Base-by-base conservation (phyloP, 495 filamentous ascomycete genomes). In the Aspergillus leporis region DNA sequence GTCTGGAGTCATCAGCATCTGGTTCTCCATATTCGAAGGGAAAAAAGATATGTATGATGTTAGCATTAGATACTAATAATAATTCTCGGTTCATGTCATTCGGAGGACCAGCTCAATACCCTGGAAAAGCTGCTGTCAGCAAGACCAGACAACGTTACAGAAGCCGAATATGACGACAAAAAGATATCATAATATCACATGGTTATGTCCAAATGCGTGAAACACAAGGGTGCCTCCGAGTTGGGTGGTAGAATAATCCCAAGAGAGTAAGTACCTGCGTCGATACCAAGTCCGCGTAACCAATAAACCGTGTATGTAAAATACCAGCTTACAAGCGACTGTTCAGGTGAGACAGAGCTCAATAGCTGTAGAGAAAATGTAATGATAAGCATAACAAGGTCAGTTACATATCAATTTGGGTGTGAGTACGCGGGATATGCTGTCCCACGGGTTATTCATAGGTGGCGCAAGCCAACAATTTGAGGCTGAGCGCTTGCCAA, bases 401-500 rank as follows among this genome's bases (percentile, higher is more conserved):
- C 28, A 53, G 48, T 0, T 40, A 66, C 70, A 30, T 63, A 70
- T 67, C 64, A 32, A 69, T 70, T 40, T 65, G 65, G 56, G 14
- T 2, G 38, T n/a, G 38, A 16, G 16, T 41, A 69, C 69, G 19
- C 66, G 70, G 63, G 67, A 72, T 51, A 69, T 70, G 34, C 12
- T 47, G 19, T 47, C 19, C 43, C 43, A 47, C 43, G 18, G 19
- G 19, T 47, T 3, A 23, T 47, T 22, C 5, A 21, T 47, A 22
- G 16, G 43, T 47, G 43, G 43, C 43, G 43, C 18, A 47, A 22
- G 43, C 43, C 19, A 47, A 47, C 43, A 10, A 60, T 64, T 67
- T 66, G 71, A 61, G 70, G 61, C 58, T 61, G 62, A 63, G 66
- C 55, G 52, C 46, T 57, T 73, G 72, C 65, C 72, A 74, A 69